These are phyloP conservation scores for Paratinospora sagittata DNA, from an alignment of 164 flowering plant species.

Conservation along the genomic window DNA sequence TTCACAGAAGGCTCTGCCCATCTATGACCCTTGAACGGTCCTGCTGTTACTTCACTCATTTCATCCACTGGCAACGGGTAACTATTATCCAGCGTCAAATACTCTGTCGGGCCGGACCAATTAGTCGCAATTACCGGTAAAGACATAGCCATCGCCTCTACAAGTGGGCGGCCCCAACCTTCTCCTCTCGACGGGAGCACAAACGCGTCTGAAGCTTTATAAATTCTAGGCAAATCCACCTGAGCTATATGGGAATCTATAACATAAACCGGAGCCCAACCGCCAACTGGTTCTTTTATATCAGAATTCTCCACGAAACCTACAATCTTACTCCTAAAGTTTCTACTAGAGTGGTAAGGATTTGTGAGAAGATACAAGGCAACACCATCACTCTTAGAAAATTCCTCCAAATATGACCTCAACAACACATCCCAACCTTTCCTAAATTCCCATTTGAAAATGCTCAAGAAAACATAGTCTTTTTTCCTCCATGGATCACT, in stretches of 20 bases:
- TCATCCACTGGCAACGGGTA: slow-evolving; percentile 54
- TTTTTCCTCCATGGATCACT: not conserved
- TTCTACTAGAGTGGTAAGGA: slow-evolving; percentile 50
- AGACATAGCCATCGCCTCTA: slow-evolving; percentile 82
- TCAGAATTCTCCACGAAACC: slow-evolving; percentile 44
- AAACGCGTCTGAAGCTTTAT: slow-evolving; percentile 66
- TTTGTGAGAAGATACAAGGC: slow-evolving; percentile 54
- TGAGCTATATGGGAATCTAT: slow-evolving; percentile 60
- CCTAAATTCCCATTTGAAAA: slow-evolving; percentile 80
- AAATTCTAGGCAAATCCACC: slow-evolving; percentile 51
- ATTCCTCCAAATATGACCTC: slow-evolving; percentile 59
- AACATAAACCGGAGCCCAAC: slow-evolving; percentile 59
- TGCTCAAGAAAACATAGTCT: slow-evolving; percentile 62
- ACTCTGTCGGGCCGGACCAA: slow-evolving; percentile 84
- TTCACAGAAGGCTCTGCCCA: slow-evolving; percentile 78
- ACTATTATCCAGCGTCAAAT: slow-evolving; percentile 52
- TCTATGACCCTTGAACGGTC: slow-evolving; percentile 67
- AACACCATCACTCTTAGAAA: slow-evolving; percentile 43
- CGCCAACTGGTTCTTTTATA: slow-evolving; percentile 38
- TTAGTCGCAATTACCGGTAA: slow-evolving; percentile 69
- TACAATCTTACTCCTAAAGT: slow-evolving; percentile 52
- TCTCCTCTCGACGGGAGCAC: slow-evolving; percentile 79
- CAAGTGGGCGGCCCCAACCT: slow-evolving; percentile 78
- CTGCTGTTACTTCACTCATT: slow-evolving; percentile 64
- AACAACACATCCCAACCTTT: slow-evolving; percentile 84